Conservation (phyloP, 179 eudicot genomes). For the Silene vulgaris region DNA sequence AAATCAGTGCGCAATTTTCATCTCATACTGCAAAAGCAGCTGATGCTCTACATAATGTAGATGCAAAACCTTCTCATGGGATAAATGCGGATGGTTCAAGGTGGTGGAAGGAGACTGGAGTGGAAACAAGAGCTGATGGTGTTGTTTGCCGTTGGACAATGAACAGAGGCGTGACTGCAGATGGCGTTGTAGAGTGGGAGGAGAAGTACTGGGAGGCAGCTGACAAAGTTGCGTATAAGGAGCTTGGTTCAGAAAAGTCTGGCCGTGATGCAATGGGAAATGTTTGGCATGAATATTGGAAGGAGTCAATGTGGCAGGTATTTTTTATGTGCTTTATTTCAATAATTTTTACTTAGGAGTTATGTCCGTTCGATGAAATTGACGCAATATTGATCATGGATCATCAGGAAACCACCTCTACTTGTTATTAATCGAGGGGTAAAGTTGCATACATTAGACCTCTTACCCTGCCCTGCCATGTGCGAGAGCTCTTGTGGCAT, state of each 20-base stretch:
- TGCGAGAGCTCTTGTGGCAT: background rate
- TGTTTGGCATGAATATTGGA: conserved; percentile 90
- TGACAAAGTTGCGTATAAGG: conserved; percentile 56
- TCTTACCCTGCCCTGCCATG: no score
- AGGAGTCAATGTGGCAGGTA: conserved; percentile 88
- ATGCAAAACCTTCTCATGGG: conserved; percentile 37
- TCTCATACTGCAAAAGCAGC: conserved; percentile 71
- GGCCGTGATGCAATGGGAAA: conserved; percentile 82
- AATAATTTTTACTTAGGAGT: background rate
- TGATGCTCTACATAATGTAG: conserved; percentile 46
- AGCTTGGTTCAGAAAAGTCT: conserved; percentile 91
- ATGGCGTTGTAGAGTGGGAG: conserved; percentile 77
- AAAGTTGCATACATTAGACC: no score
- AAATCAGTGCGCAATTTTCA: conserved; percentile 46
- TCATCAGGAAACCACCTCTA: no score
- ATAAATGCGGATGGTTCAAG: conserved; percentile 65
- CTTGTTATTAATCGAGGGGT: no score
- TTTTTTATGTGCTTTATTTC: conserved; percentile 3
- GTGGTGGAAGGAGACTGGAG: conserved; percentile 87
- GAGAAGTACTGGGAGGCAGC: conserved; percentile 96
- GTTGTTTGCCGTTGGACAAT: conserved; percentile 74
- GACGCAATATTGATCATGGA: background rate
- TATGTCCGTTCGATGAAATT: background rate
- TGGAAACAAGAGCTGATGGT: conserved; percentile 69
- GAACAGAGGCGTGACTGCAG: conserved; percentile 74